Base-by-base conservation (phyloP, 2,329 filamentous ascomycete species). In the Pseudogymnoascus sp. region DNA sequence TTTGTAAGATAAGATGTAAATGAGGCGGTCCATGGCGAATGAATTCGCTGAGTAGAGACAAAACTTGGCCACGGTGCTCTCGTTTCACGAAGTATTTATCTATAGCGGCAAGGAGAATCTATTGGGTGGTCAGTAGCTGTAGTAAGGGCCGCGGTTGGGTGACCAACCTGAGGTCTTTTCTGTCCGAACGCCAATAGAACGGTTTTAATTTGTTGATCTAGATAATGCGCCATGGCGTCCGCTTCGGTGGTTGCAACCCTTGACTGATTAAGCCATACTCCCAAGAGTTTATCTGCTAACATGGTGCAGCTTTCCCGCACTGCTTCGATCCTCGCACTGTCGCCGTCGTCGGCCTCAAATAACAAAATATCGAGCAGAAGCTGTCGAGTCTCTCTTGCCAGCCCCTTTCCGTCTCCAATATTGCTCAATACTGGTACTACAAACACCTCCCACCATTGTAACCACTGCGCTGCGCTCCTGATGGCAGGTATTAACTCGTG, bases 11-110 rank as follows among this genome's bases (percentile, higher is more conserved):
- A 41, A 86, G 79, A 69, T 94, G 84, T 1, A 94, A 78, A 73
- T 92, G 90, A 4, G 90, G 89, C n/a, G 89, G 88, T 66, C 91
- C 87, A 63, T 84, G 82, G 65, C 87, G 83, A 37, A 94, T 81
- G 66, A 91, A 92, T 47, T 87, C 83, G 69, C 84, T 86, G 13
- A 94, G 77, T 9, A 94, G 79, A 15, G 82, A 81, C 31, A 92
- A 74, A 7, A 84, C 81, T 63, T 84, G 82, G 61, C 85, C 80
- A 17, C 90, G 84, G 63, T 84, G 81, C 17, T 84, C 79, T 64
- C 80, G 84, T 64, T 84, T 83, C 26, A 87, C 76, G 63, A 94
- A 81, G 64, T 86, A 85, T 47, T 78, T 78, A 69, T 92, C 82
- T 21, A 93, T 74, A 1, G 82, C 79, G 10, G 77, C 76, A 69